Evolutionary conservation across 2,329 filamentous ascomycete species (phyloP).

Genomic region (Fusarium goolgardi): DNA sequence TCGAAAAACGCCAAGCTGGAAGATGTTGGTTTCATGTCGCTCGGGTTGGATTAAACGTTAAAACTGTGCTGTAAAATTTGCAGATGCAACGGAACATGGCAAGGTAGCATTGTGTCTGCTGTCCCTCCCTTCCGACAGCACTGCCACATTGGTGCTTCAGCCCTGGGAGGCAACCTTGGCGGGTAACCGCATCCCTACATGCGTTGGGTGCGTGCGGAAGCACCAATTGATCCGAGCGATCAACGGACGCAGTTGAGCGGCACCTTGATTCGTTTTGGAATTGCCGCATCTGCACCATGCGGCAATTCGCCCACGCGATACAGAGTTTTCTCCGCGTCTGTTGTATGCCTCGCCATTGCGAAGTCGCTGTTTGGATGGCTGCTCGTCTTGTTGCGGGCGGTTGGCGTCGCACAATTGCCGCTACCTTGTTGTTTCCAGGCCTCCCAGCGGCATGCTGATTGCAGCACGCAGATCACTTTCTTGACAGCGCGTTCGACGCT

Average conservation of each 20-base stretch:
- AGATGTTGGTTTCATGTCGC: constrained; percentile 8
- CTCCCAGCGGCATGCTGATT: constrained; percentile 12
- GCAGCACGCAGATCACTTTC: constrained; percentile 22
- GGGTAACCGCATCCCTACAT: constrained; percentile 25
- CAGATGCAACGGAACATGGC: constrained; percentile 23
- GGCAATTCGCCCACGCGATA: constrained; percentile 32
- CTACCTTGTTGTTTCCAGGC: constrained; percentile 22
- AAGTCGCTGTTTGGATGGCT: constrained; percentile 22
- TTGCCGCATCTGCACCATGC: constrained; percentile 40
- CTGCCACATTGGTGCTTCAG: constrained; percentile 40
- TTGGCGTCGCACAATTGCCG: constrained; percentile 21
- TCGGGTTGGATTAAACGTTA: constrained; percentile 10
- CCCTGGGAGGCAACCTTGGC: constrained; percentile 32
- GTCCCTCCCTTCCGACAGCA: constrained; percentile 30
- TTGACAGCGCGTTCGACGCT: constrained; percentile 4
- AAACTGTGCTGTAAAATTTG: constrained; percentile 11
- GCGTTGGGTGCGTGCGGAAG: constrained; percentile 34
- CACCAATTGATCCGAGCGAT: constrained; percentile 44
- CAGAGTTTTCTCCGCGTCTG: constrained; percentile 36
- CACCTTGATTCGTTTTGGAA: constrained; percentile 40
- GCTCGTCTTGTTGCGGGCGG: constrained; percentile 18
- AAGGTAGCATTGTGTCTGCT: constrained; percentile 30
- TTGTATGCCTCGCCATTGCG: constrained; percentile 25
- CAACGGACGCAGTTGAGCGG: constrained; percentile 33
- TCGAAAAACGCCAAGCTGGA: constrained; percentile 3